Evolutionary conservation across 2,329 filamentous ascomycete species (phyloP).

Genomic region (Biscogniauxia marginata): DNA sequence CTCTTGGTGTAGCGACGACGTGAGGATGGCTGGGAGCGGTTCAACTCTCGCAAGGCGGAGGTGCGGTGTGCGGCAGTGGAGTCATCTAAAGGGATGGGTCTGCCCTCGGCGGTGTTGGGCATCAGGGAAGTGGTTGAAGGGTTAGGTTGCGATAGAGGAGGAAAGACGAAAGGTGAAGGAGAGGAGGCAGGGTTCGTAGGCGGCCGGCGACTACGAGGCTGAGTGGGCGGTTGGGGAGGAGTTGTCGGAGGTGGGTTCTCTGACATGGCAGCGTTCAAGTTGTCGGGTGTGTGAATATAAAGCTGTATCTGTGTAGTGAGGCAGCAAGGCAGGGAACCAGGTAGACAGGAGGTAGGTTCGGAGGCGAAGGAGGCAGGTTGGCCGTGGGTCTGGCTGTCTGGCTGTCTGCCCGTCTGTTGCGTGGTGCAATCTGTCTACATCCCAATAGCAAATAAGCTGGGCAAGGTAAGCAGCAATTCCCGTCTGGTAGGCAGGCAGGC

Average conservation of each 20-base stretch:
- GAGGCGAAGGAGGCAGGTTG: too few relatives aligned
- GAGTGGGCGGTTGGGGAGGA: conserved; percentile 17
- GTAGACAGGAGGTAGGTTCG: neutral
- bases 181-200: conserved; percentile 3
- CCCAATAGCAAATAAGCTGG: neutral
- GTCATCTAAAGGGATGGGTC: conserved; percentile 55
- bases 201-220: conserved; percentile 13
- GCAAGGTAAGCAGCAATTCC: neutral
- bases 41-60: conserved; percentile 60
- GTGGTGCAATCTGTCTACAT: neutral
- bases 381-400: conserved; percentile 2
- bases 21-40: conserved; percentile 52
- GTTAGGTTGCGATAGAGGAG: conserved; percentile 47
- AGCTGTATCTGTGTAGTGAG: too few relatives aligned
- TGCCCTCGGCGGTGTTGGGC: conserved; percentile 55
- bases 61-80: conserved; percentile 55
- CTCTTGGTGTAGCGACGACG: conserved; percentile 57
- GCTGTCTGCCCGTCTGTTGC: too few relatives aligned
- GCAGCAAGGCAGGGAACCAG: too few relatives aligned
- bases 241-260: conserved; percentile 8
- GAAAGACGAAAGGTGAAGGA: conserved; percentile 44
- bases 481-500: neutral
- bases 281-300: neutral
- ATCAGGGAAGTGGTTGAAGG: conserved; percentile 53
- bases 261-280: conserved; percentile 9